Base-by-base conservation (phyloP, 108 stramenopile species). In the Mediolabrus comicus region DNA sequence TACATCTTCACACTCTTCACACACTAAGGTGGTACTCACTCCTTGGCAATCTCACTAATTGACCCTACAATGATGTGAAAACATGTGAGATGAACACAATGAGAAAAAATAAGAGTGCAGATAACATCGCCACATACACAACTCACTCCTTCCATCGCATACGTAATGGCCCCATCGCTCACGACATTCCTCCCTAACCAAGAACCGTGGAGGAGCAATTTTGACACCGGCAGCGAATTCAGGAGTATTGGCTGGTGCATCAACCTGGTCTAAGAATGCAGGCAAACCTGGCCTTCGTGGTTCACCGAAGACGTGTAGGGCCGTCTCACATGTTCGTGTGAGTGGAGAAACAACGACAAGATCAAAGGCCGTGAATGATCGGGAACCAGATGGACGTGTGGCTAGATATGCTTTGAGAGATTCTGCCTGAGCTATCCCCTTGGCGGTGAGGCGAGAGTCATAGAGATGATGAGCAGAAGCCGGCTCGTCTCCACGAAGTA, bases 81-180 rank as follows among this genome's bases (percentile, higher is more conserved):
- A n/a, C n/a, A 43, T 66, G 53, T n/a, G 30, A 27, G 41, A 28
- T 60, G 34, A 17, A 9, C 66, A 60, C 22, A 34, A 59, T 16
- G 13, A 34, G n/a, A n/a, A 60, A 14, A n/a, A n/a, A n/a, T n/a
- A n/a, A n/a, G n/a, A n/a, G n/a, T n/a, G n/a, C n/a, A n/a, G n/a
- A n/a, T n/a, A n/a, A n/a, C 22, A 11, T 17, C 41, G 4, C 41
- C 0, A 3, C 38, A 43, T 4, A 43, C 6, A 11, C 41, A 43
- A 43, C 41, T 43, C 17, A 43, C 41, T 86, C 84, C 13, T 71
- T 35, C 81, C 83, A 68, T 90, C 89, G 63, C 85, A 87, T 16
- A 61, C 74, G 53, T 88, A 90, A 51, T 88, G 82, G 29, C 88
- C 87, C 38, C 46, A 80, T 1, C 87, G 80, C 69, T 93, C 89